phyloP scores from a whole-genome alignment of 805 yeast genomes.

The Zygosaccharomyces rouxii region DNA sequence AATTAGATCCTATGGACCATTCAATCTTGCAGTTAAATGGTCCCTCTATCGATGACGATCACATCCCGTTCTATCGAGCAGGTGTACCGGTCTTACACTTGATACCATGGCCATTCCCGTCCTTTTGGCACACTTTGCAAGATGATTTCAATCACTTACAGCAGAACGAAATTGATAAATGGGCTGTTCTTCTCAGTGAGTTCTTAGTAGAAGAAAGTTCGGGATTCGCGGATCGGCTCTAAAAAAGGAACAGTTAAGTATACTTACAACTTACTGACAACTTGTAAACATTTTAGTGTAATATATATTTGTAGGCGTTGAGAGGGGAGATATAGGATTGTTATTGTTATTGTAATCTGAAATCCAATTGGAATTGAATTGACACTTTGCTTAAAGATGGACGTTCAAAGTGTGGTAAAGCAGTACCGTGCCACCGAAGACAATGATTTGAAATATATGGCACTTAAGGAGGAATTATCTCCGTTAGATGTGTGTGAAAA shows the following conservation, averaged over 20 bases:
- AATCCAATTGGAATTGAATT: no score
- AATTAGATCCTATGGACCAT: constrained; percentile 15
- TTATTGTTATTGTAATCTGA: no score
- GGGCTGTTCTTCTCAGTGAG: constrained; percentile 42
- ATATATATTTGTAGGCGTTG: not conserved
- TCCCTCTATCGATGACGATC: constrained; percentile 44
- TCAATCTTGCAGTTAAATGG: constrained; percentile 10
- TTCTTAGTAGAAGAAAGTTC: constrained; percentile 29
- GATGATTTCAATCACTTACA: constrained; percentile 46
- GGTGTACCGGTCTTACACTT: constrained; percentile 50
- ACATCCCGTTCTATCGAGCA: constrained; percentile 44
- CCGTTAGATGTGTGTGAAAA: constrained; percentile 66
- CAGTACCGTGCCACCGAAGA: constrained; percentile 23
- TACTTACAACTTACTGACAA: not conserved
- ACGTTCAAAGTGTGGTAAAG: constrained; percentile 11
- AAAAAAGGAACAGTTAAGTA: not conserved
- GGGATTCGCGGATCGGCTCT: not conserved
- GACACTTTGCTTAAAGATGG: constrained; percentile 2
- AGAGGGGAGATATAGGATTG: not conserved
- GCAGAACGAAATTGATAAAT: constrained; percentile 39
- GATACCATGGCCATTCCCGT: constrained; percentile 51
- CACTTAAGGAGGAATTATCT: constrained; percentile 87
- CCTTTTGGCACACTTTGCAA: constrained; percentile 47
- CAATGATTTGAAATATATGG: constrained; percentile 35
- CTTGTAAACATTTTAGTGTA: not conserved